phyloP scores from a whole-genome alignment of 2,329 filamentous ascomycete genomes.

The Colletotrichum liaoningense region DNA sequence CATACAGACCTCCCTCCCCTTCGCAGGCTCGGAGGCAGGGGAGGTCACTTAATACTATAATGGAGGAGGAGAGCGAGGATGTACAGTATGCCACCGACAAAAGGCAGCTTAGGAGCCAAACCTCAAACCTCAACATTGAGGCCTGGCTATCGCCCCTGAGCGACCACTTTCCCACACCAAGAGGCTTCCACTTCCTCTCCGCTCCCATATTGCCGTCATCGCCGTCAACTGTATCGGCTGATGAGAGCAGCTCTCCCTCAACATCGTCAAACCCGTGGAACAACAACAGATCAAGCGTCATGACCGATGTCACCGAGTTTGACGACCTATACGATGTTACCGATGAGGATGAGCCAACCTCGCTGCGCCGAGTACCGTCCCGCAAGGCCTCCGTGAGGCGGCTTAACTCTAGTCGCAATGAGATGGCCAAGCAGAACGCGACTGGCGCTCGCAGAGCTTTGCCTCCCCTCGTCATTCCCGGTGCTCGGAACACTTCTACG shows the following conservation, averaged over 20 bases:
- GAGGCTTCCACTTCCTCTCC: slow-evolving; percentile 73
- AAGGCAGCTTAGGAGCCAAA: slow-evolving; percentile 41
- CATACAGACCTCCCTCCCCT: slow-evolving; percentile 60
- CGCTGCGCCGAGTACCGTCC: slow-evolving; percentile 38
- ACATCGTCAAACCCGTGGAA: slow-evolving; percentile 72
- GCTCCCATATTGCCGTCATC: slow-evolving; percentile 72
- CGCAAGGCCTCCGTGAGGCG: slow-evolving; percentile 53
- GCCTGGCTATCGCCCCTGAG: slow-evolving; percentile 70
- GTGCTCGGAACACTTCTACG: slow-evolving; percentile 45
- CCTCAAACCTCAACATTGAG: slow-evolving; percentile 62
- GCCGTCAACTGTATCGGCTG: slow-evolving; percentile 65
- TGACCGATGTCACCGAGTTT: slow-evolving; percentile 78
- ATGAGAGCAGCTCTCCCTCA: slow-evolving; percentile 63
- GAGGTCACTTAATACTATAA: slow-evolving; percentile 73
- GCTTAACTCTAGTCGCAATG: slow-evolving; percentile 47
- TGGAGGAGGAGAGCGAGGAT: slow-evolving; percentile 65
- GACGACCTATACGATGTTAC: slow-evolving; percentile 91
- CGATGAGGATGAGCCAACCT: slow-evolving; percentile 72
- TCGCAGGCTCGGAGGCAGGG: slow-evolving; percentile 67
- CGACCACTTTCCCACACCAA: slow-evolving; percentile 79
- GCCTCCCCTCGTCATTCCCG: slow-evolving; percentile 66
- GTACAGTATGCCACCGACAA: slow-evolving; percentile 36
- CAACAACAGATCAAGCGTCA: slow-evolving; percentile 66
- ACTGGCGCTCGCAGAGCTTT: slow-evolving; percentile 51
- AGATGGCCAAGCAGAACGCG: slow-evolving; percentile 37